A percentile compares a stretch with the other conserved stretches of the same genome.
phyloP scores from a whole-genome alignment of 257 asterid species.

The Vinca minor region DNA sequence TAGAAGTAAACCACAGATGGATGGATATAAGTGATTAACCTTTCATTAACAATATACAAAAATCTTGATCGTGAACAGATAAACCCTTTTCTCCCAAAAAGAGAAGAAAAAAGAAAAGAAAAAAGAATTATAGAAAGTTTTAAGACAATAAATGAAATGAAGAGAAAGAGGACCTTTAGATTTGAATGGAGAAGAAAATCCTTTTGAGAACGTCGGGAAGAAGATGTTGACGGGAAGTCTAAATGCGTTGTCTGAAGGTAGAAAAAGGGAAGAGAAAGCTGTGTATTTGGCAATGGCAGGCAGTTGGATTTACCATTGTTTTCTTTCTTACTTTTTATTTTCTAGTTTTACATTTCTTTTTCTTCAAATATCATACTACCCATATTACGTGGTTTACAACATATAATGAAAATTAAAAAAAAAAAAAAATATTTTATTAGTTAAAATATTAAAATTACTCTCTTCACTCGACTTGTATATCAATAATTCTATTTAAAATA shows the following conservation, averaged over 20 bases:
- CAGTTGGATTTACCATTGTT: constrained; percentile 12
- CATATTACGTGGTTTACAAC: no score
- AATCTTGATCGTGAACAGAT: neutral
- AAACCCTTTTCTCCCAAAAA: neutral
- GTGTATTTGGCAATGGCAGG: constrained; percentile 8
- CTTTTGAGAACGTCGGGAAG: constrained; percentile 4
- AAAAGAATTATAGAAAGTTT: neutral
- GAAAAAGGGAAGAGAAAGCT: neutral
- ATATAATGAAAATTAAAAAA: no score
- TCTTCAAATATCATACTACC: no score
- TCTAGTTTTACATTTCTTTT: neutral
- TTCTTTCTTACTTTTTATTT: constrained; percentile 6
- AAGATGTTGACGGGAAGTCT: constrained; percentile 17
- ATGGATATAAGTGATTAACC: neutral
- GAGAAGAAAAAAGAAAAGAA: neutral
- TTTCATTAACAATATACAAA: neutral
- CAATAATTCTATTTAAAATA: no score
- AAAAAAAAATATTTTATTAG: no score
- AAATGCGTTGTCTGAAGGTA: constrained; percentile 19
- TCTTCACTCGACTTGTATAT: no score
- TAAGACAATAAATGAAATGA: neutral
- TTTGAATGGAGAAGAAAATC: neutral
- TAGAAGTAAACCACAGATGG: no score
- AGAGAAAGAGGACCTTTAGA: constrained; percentile 1
- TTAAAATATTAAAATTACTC: no score